Conservation (phyloP, 805 yeast genomes). For the Lachancea meyersii region DNA sequence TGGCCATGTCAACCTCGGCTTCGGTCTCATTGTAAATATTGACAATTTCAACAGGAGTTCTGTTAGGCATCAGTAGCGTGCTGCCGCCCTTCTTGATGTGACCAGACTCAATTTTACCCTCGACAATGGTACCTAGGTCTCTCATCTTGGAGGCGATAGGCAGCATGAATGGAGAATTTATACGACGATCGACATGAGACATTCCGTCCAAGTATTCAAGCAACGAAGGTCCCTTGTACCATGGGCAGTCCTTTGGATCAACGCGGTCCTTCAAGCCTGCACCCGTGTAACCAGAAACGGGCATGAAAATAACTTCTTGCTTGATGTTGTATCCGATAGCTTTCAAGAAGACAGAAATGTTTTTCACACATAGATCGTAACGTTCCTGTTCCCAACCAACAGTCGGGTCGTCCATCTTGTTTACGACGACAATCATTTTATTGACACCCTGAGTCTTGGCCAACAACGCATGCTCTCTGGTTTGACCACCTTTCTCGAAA, state of each 20-base stretch:
- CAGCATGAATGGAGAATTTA: constrained; percentile 94
- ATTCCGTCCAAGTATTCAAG: constrained; percentile 83
- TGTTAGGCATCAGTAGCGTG: constrained; percentile 90
- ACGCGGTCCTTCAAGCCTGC: constrained; percentile 91
- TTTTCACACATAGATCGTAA: constrained; percentile 88
- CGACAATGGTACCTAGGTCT: constrained; percentile 95
- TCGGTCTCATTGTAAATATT: constrained; percentile 93
- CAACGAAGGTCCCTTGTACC: constrained; percentile 92
- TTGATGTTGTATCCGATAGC: constrained; percentile 83
- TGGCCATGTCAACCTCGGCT: constrained; percentile 82
- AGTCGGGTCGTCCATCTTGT: constrained; percentile 98
- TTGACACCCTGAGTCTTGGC: constrained; percentile 99
- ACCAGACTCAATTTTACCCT: constrained; percentile 97
- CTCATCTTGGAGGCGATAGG: constrained; percentile 93
- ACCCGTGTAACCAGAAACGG: constrained; percentile 97
- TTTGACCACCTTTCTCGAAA: constrained; percentile 97
- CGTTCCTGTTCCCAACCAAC: constrained; percentile 94
- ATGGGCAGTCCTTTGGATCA: constrained; percentile 63
- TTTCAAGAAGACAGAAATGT: constrained; percentile 69
- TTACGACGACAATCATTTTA: constrained; percentile 85
- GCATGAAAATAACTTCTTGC: constrained; percentile 87
- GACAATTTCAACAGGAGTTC: constrained; percentile 71
- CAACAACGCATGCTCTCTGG: constrained; percentile 93
- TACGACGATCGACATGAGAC: constrained; percentile 75
- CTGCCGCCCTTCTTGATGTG: constrained; percentile 73